These are phyloP conservation scores for Rhizopogon rudus DNA, from an alignment of 768 basidiomycete species.

Conservation along the genomic window DNA sequence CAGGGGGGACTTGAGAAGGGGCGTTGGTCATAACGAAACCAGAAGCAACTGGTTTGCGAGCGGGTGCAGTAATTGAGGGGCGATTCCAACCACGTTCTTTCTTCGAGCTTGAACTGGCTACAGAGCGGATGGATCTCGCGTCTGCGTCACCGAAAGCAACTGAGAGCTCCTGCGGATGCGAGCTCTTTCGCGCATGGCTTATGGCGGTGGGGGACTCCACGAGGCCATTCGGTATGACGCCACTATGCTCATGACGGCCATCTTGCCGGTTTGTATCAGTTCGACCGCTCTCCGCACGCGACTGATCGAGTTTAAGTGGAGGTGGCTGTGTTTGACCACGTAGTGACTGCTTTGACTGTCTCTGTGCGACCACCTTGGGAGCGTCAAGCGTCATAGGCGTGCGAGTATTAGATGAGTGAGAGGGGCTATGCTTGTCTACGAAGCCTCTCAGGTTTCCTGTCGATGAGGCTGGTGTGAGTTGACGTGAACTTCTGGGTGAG, in stretches of 20 bases:
- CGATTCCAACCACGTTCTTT: conserved; percentile 14
- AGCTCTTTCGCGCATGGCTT: conserved; percentile 6
- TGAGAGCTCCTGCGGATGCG: conserved; percentile 13
- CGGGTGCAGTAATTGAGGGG: conserved; percentile 7
- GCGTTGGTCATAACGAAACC: conserved; percentile 64
- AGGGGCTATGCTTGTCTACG: conserved; percentile 14
- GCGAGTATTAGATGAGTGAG: conserved; percentile 1
- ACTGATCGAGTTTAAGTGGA: conserved; percentile 21
- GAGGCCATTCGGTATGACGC: conserved; percentile 1
- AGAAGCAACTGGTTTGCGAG: conserved; percentile 49
- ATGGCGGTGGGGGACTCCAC: conserved; percentile 19
- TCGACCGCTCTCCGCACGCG: background rate
- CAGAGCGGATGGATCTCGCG: conserved; percentile 20
- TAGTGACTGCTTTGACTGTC: conserved; percentile 21
- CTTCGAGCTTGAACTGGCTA: conserved; percentile 21
- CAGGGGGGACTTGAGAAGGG: conserved; percentile 39
- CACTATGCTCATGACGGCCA: conserved; percentile 17
- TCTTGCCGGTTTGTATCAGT: conserved; percentile 9
- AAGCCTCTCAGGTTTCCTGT: conserved; percentile 25
- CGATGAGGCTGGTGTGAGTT: conserved; percentile 27
- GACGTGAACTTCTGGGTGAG: conserved; percentile 12
- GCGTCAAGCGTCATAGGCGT: conserved; percentile 1
- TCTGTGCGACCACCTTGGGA: conserved; percentile 7
- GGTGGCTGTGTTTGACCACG: conserved; percentile 23
- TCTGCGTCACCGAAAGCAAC: conserved; percentile 16